Conservation (phyloP, 805 yeast species). For the Clavispora santaluciae region DNA sequence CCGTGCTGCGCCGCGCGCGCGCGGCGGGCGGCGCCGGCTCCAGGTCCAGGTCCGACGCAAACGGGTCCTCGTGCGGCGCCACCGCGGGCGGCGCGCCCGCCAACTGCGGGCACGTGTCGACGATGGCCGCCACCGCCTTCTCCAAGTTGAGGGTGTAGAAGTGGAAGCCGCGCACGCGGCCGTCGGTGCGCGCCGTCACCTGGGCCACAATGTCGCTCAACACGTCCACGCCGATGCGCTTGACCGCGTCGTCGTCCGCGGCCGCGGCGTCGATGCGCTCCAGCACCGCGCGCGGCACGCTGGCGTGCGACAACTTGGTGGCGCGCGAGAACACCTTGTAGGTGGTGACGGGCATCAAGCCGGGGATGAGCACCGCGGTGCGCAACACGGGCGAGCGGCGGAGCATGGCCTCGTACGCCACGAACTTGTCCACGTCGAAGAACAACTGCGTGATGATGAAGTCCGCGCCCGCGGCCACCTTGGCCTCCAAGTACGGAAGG, state of each 20-base stretch:
- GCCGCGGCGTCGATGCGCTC: conserved; percentile 52
- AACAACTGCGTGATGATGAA: conserved; percentile 89
- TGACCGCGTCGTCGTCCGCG: conserved; percentile 71
- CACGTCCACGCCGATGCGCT: conserved; percentile 75
- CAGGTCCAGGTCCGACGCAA: conserved; percentile 38
- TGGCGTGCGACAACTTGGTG: conserved; percentile 82
- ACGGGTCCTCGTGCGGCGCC: conserved; percentile 24
- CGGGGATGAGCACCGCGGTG: conserved; percentile 69
- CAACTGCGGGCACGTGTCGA: conserved; percentile 56
- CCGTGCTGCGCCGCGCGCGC: conserved; percentile 6
- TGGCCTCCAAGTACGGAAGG: conserved; percentile 74
- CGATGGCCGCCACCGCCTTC: conserved; percentile 82
- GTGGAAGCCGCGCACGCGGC: conserved; percentile 76
- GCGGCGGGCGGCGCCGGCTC: conserved; percentile 25
- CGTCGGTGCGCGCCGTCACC: conserved; percentile 49
- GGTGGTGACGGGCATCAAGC: conserved; percentile 88
- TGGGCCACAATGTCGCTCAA: conserved; percentile 58
- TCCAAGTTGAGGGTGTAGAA: conserved; percentile 91
- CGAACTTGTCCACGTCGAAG: conserved; percentile 76
- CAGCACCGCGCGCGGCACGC: conserved; percentile 58
- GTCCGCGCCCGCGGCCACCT: conserved; percentile 91
- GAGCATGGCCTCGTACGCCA: conserved; percentile 55
- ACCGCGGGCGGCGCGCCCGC: conserved; percentile 1
- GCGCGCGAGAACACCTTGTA: conserved; percentile 80
- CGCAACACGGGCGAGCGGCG: conserved; percentile 37